phyloP scores from a whole-genome alignment of 116 monocot species.

The Trichopus zeylanicus region DNA sequence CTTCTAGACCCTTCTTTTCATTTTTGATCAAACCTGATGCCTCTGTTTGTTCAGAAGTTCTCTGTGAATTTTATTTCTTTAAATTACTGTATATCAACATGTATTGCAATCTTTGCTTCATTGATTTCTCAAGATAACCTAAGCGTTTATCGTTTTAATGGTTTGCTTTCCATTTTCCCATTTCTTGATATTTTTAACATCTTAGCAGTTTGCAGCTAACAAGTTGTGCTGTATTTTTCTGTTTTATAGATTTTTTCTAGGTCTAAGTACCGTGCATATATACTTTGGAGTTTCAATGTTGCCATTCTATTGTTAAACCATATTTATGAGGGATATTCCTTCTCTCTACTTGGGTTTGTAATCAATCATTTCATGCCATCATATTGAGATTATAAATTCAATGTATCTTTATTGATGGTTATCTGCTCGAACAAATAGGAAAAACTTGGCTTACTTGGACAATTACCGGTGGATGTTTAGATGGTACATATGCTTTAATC shows the following conservation, averaged over 20 bases:
- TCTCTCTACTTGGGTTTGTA: conserved; percentile 80
- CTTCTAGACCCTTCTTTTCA: no score
- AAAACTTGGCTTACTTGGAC: conserved; percentile 61
- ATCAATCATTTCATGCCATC: conserved; percentile 3
- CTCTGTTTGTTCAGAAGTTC: no score
- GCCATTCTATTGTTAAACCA: conserved; percentile 65
- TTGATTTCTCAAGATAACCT: no score
- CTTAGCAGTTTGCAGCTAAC: no score
- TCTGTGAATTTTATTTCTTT: no score
- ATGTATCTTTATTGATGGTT: neutral
- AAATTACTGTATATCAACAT: no score
- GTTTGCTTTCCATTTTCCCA: no score
- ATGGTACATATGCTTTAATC: conserved; percentile 99
- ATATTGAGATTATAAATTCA: neutral
- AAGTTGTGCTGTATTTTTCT: no score
- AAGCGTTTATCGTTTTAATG: no score
- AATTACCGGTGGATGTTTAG: conserved; percentile 79
- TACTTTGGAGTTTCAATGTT: conserved; percentile 84
- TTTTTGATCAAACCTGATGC: no score
- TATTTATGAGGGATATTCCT: conserved; percentile 85
- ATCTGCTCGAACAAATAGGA: conserved; percentile 24
- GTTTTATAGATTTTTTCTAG: conserved; percentile 50
- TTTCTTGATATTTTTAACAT: no score
- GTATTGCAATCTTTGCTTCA: no score
- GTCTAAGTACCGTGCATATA: conserved; percentile 43